These are phyloP conservation scores for Coniochaeta sp. DNA, from an alignment of 2,329 filamentous ascomycete genomes.

Conservation along the genomic window DNA sequence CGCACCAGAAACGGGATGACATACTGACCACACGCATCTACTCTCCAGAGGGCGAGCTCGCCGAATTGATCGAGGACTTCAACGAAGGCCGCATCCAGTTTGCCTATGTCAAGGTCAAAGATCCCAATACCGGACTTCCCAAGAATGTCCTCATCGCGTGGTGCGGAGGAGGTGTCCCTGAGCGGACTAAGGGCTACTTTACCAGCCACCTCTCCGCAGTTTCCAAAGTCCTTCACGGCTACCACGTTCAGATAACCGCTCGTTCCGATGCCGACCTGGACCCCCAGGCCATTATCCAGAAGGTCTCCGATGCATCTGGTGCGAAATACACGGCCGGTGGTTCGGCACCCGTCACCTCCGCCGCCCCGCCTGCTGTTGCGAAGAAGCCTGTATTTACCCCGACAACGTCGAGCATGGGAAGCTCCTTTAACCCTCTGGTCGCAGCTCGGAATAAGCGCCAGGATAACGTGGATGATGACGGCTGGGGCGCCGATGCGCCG, in stretches of 20 bases:
- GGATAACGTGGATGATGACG: slow-evolving; percentile 67
- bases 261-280: slow-evolving; percentile 85
- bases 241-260: slow-evolving; percentile 95
- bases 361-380: slow-evolving; percentile 64
- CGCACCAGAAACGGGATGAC: background rate
- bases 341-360: slow-evolving; percentile 38
- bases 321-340: slow-evolving; percentile 80
- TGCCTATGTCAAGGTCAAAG: slow-evolving; percentile 92
- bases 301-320: slow-evolving; percentile 89
- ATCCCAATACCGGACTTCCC: slow-evolving; percentile 81
- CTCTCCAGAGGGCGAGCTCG: slow-evolving; percentile 75
- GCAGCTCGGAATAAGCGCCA: slow-evolving; percentile 56
- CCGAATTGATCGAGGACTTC: slow-evolving; percentile 89
- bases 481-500: slow-evolving; percentile 94
- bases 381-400: slow-evolving; percentile 92
- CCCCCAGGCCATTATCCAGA: slow-evolving; percentile 81
- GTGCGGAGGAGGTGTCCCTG: slow-evolving; percentile 97
- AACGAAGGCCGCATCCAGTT: slow-evolving; percentile 96
- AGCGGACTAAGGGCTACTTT: slow-evolving; percentile 97
- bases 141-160: slow-evolving; percentile 93
- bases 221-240: slow-evolving; percentile 88
- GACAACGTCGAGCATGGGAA: slow-evolving; percentile 43
- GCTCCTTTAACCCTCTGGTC: slow-evolving; percentile 60
- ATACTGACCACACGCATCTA: slow-evolving; percentile 9
- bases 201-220: slow-evolving; percentile 88